A percentile compares a stretch with the other conserved stretches of the same genome.
Conservation (phyloP, 208 protist genomes). For the Leishmania arabica region DNA sequence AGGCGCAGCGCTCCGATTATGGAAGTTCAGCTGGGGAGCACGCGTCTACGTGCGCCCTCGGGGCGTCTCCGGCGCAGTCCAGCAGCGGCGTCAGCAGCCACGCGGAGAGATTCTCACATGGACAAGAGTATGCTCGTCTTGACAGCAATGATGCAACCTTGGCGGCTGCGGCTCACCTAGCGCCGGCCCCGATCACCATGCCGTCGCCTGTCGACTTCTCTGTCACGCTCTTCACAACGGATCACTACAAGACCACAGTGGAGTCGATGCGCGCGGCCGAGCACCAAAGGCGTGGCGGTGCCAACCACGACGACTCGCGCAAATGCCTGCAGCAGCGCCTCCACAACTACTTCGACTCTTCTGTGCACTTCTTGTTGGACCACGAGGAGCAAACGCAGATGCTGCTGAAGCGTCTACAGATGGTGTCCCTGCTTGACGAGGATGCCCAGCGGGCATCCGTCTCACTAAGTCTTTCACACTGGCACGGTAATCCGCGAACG, state of each 20-base stretch:
- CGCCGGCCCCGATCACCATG: constrained; percentile 3
- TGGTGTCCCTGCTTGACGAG: constrained; percentile 57
- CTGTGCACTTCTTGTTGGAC: constrained; percentile 70
- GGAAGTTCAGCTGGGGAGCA: background rate
- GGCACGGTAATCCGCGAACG: constrained; percentile 26
- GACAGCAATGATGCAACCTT: constrained; percentile 5
- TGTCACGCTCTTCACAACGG: constrained; percentile 30
- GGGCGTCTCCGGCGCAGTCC: background rate
- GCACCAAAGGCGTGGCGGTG: constrained; percentile 26
- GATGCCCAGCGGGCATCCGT: constrained; percentile 61
- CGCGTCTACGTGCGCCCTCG: background rate
- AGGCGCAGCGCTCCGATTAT: background rate
- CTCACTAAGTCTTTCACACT: constrained; percentile 48
- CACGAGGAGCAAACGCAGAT: constrained; percentile 61
- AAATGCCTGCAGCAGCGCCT: constrained; percentile 43
- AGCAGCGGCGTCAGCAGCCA: background rate
- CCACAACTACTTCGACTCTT: constrained; percentile 72
- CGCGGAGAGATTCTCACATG: background rate
- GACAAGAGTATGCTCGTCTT: background rate
- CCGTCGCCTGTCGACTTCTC: constrained; percentile 13
- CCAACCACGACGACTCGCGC: constrained; percentile 33
- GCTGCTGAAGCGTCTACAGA: constrained; percentile 69
- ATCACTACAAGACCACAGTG: constrained; percentile 32
- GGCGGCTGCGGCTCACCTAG: background rate
- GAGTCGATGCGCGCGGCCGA: constrained; percentile 27